Percentiles rank a stretch among this genome's conserved stretches.
Evolutionary conservation across 2,329 filamentous ascomycete genomes (phyloP).

Genomic region (Scedosporium minutisporum): DNA sequence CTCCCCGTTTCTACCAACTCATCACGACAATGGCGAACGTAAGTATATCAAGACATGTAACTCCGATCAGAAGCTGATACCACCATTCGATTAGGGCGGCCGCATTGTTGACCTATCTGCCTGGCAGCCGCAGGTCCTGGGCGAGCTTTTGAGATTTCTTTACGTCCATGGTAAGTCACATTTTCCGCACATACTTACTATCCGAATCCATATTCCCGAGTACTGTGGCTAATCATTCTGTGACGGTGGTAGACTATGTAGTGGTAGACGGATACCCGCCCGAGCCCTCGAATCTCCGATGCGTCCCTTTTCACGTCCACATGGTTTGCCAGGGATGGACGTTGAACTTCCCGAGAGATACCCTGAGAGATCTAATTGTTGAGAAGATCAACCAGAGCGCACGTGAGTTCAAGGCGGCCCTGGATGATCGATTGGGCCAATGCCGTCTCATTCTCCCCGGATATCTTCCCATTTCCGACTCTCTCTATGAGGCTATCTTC

Average conservation of each 20-base stretch:
- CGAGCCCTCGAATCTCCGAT: neutral
- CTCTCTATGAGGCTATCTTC: neutral
- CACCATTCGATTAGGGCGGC: neutral
- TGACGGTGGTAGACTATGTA: neutral
- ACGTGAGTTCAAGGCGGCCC: neutral
- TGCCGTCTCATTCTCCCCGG: neutral
- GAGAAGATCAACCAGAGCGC: neutral
- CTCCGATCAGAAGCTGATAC: neutral
- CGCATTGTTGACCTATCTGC: neutral
- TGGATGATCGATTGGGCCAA: neutral
- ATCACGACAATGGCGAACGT: neutral
- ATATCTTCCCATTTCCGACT: neutral
- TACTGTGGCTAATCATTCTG: neutral
- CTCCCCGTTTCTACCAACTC: neutral
- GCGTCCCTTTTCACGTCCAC: neutral
- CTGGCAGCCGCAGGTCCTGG: neutral
- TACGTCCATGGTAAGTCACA: neutral
- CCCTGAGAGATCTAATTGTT: neutral
- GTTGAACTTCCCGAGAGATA: neutral
- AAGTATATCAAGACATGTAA: neutral
- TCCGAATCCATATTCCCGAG: neutral
- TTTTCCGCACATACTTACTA: too few relatives aligned
- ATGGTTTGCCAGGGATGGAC: conserved; percentile 1
- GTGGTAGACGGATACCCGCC: neutral
- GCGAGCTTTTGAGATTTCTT: neutral